These are phyloP conservation scores for Penicillium sp. DNA, from an alignment of 2,329 filamentous ascomycete genomes.

Conservation along the genomic window DNA sequence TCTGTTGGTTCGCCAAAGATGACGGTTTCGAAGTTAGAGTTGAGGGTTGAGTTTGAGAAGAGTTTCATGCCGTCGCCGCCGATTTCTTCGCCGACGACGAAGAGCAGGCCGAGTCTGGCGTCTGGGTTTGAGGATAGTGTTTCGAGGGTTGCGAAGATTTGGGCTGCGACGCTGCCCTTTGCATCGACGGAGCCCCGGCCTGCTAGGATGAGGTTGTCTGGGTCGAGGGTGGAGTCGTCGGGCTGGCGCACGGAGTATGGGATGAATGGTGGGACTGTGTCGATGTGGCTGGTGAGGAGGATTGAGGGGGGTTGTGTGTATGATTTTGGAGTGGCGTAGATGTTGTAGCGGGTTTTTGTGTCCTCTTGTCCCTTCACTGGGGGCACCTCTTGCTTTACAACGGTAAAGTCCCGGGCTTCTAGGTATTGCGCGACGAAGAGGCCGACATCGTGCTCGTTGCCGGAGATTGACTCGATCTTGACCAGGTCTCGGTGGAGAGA, in stretches of 20 bases:
- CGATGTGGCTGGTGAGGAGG: constrained; percentile 70
- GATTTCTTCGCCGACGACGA: constrained; percentile 78
- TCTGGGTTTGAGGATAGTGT: constrained; percentile 42
- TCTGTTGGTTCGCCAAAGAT: constrained; percentile 95
- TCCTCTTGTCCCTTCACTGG: constrained; percentile 14
- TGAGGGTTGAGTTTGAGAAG: constrained; percentile 48
- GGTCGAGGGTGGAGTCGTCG: constrained; percentile 4
- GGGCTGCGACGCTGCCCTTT: constrained; percentile 47
- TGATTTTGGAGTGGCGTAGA: constrained; percentile 60
- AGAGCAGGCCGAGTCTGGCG: constrained; percentile 52
- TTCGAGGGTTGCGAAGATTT: constrained; percentile 45
- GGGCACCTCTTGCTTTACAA: constrained; percentile 54
- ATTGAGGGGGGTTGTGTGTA: constrained; percentile 24
- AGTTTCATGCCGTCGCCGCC: constrained; percentile 75
- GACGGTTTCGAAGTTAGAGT: constrained; percentile 62
- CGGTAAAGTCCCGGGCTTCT: constrained; percentile 57
- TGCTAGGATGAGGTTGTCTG: constrained; percentile 38
- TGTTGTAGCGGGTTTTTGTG: constrained; percentile 62
- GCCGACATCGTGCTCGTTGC: constrained; percentile 67
- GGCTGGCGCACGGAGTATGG: constrained; percentile 52
- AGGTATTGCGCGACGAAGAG: constrained; percentile 68
- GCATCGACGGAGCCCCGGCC: constrained; percentile 49
- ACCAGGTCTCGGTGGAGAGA: constrained; percentile 73
- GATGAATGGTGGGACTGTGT: constrained; percentile 58
- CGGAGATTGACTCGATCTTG: constrained; percentile 68